Base-by-base conservation (phyloP, 495 filamentous ascomycete species). In the Xylaria castorea region DNA sequence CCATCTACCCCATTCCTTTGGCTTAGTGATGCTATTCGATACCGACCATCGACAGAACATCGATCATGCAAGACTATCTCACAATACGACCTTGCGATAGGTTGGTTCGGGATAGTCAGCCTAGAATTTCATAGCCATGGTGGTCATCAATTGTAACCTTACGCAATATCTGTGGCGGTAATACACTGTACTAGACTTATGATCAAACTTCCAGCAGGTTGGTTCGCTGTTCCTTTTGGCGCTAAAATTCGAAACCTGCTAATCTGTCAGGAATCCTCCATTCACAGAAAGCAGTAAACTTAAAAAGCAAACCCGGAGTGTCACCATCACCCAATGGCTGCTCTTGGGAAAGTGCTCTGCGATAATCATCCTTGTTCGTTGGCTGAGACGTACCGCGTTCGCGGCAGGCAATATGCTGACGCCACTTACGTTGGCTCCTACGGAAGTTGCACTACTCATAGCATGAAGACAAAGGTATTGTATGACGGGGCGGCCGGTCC, bases 141-240 rank as follows among this genome's bases (percentile, higher is more conserved):
- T 63, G 61, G 61, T 63, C 61, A 63, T 63, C 61, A 42, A 63
- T 27, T 63, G 38, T 7, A 42, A 63, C 61, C 38, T 63, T 42
- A 9, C 11, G n/a, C 0, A 5, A 6, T 6, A 6, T 32, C 6
- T 57, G 25, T 14, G 51, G 53, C 27, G 4, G 22, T 32, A 32
- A 25, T 32, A 14, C 12, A 32, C 53, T 18, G 14, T 12, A 18
- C 12, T 18, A 14, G 27, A 18, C 25, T 32, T 32, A 25, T 32
- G 53, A 16, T 16, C 14, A 32, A 7, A 8, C 16, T 32, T 18
- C 53, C 53, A 18, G 11, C 27, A 7, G 27, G 5, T 32, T 57
- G 53, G 53, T 18, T 57, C 53, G 25, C 12, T 22, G 44, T 30
- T 38, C 8, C 61, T 44, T 6, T 63, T n/a, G n/a, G 20, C 58